Evolutionary conservation across 1,139 yeast species (phyloP).

Genomic region (Pichia norvegensis): DNA sequence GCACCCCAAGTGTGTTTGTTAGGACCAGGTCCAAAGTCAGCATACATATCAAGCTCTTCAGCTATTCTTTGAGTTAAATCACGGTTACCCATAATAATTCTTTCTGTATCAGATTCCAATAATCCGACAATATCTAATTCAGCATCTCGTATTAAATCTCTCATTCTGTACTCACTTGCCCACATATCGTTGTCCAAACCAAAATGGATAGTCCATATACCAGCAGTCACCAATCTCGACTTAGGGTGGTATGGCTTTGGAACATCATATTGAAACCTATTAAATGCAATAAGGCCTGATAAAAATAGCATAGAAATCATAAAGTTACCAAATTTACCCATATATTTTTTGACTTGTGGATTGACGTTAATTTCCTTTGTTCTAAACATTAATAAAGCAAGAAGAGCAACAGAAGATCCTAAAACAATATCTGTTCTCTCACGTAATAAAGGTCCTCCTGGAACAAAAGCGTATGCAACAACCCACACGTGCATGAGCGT

Average conservation of each 20-base stretch:
- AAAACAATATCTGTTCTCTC: conserved; percentile 80
- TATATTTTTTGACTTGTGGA: conserved; percentile 8
- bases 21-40: conserved; percentile 97
- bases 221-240: conserved; percentile 75
- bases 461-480: conserved; percentile 97
- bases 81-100: conserved; percentile 90
- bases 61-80: conserved; percentile 89
- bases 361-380: conserved; percentile 7
- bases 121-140: conserved; percentile 88
- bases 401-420: conserved; percentile 40
- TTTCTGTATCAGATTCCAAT: conserved; percentile 87
- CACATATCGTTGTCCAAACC: conserved; percentile 97
- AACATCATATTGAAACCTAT: conserved; percentile 49
- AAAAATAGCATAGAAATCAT: conserved; percentile 21
- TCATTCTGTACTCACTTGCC: conserved; percentile 92
- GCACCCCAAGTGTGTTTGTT: conserved; percentile 98
- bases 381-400: conserved; percentile 32
- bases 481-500: conserved; percentile 87
- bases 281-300: conserved; percentile 39
- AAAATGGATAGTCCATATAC: conserved; percentile 97
- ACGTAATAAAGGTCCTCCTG: conserved; percentile 80
- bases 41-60: conserved; percentile 89
- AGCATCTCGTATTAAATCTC: conserved; percentile 70
- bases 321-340: conserved; percentile 21
- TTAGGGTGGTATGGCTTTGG: conserved; percentile 75